Conservation (phyloP, 2,329 filamentous ascomycete genomes). For the Ceratocystis alfenasii region DNA sequence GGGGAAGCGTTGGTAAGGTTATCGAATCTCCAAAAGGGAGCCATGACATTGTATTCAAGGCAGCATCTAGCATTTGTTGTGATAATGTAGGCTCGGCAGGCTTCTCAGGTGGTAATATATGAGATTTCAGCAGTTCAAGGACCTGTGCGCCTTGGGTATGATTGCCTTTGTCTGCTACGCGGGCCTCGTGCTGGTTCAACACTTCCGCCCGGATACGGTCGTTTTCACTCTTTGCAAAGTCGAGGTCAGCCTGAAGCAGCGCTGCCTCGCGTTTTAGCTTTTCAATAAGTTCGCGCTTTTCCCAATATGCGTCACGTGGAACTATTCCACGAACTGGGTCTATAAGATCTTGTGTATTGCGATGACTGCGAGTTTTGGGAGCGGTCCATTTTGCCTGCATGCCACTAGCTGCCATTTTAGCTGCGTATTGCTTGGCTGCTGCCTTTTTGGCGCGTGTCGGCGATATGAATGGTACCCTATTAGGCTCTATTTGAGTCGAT, state of each 20-base stretch:
- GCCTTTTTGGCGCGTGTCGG: slow-evolving; percentile 15
- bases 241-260: slow-evolving; percentile 47
- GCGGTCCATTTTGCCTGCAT: slow-evolving; percentile 18
- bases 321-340: slow-evolving; percentile 34
- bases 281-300: slow-evolving; percentile 43
- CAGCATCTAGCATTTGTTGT: slow-evolving; percentile 37
- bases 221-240: slow-evolving; percentile 45
- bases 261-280: slow-evolving; percentile 44
- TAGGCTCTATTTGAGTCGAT: background rate
- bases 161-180: background rate
- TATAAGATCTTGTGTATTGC: slow-evolving; percentile 25
- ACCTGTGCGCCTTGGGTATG: slow-evolving; percentile 8
- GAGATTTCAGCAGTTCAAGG: slow-evolving; percentile 24
- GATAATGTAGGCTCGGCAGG: slow-evolving; percentile 27
- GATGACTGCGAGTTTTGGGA: background rate
- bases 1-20: slow-evolving; percentile 24
- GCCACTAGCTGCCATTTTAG: background rate
- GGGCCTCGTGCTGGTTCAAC: slow-evolving; percentile 23
- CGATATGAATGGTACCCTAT: background rate
- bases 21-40: slow-evolving; percentile 38
- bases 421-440: slow-evolving; percentile 8
- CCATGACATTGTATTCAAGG: slow-evolving; percentile 40
- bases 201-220: slow-evolving; percentile 36
- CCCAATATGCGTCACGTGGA: slow-evolving; percentile 33
- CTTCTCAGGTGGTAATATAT: slow-evolving; percentile 32